A percentile compares a stretch with the other conserved stretches of the same genome.
phyloP scores from a whole-genome alignment of 169 alveolate species.

The Plasmodium knowlesi region DNA sequence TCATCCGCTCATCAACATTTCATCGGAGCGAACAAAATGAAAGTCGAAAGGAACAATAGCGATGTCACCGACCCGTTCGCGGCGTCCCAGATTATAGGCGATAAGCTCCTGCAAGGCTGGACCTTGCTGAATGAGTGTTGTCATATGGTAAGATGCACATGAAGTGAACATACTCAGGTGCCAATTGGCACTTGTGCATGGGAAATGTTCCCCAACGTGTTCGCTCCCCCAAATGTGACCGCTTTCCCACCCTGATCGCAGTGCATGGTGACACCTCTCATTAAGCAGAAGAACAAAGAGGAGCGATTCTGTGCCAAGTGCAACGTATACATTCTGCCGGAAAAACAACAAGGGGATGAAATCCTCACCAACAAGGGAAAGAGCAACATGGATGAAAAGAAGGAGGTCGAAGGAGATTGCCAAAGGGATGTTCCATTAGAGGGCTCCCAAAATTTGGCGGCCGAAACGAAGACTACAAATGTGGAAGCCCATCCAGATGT shows the following conservation, averaged over 20 bases:
- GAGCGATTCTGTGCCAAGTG: conserved; percentile 47
- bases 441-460: background rate
- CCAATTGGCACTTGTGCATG: background rate
- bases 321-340: conserved; percentile 16
- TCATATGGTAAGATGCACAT: conserved; percentile 24
- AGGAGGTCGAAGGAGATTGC: background rate
- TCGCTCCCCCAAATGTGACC: background rate
- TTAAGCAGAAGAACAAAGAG: conserved; percentile 58
- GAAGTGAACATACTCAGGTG: background rate
- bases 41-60: conserved; percentile 8
- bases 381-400: conserved; percentile 1
- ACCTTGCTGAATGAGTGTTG: conserved; percentile 41
- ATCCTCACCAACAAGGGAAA: background rate
- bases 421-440: background rate
- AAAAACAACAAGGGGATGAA: background rate
- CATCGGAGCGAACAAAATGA: conserved; percentile 1
- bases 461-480: background rate
- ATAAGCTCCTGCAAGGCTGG: conserved; percentile 65
- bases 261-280: conserved; percentile 57
- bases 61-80: background rate
- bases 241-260: background rate
- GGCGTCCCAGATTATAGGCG: conserved; percentile 49
- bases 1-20: background rate
- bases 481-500: background rate
- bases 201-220: background rate